These are phyloP conservation scores for Fusarium anguioides DNA, from an alignment of 2,329 filamentous ascomycete genomes.

Conservation along the genomic window DNA sequence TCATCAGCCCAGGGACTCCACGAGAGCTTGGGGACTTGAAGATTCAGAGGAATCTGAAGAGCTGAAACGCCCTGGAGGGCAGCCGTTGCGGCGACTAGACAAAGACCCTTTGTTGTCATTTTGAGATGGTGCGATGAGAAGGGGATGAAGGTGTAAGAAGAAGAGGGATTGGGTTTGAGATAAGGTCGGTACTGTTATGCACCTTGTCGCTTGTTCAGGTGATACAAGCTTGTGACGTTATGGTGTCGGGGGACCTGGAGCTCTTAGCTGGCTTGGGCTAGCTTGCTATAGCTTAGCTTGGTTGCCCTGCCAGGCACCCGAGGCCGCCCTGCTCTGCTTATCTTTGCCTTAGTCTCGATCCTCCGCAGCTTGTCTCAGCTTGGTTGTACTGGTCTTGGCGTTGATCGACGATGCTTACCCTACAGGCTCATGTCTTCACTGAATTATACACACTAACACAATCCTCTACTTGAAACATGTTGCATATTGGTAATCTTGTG, in stretches of 20 bases:
- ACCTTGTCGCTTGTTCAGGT: constrained; percentile 16
- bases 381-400: constrained; percentile 6
- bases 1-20: constrained; percentile 35
- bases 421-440: not conserved
- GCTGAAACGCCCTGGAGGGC: constrained; percentile 45
- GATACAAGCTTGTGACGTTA: constrained; percentile 38
- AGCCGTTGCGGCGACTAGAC: constrained; percentile 43
- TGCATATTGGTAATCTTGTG: too few relatives aligned
- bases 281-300: constrained; percentile 25
- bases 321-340: constrained; percentile 41
- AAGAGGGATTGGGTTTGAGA: constrained; percentile 10
- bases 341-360: constrained; percentile 10
- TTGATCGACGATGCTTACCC: constrained; percentile 10
- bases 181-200: too few relatives aligned
- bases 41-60: constrained; percentile 41
- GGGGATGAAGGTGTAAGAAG: not conserved
- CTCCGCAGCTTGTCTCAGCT: constrained; percentile 15
- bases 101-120: constrained; percentile 44
- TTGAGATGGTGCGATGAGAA: not conserved
- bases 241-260: constrained; percentile 24
- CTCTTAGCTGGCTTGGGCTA: not conserved
- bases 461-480: too few relatives aligned
- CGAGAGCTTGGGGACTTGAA: constrained; percentile 33
- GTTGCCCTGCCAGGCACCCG: constrained; percentile 38
- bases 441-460: too few relatives aligned